Evolutionary conservation across 495 filamentous ascomycete genomes (phyloP).

Genomic region (Aspergillus steynii): DNA sequence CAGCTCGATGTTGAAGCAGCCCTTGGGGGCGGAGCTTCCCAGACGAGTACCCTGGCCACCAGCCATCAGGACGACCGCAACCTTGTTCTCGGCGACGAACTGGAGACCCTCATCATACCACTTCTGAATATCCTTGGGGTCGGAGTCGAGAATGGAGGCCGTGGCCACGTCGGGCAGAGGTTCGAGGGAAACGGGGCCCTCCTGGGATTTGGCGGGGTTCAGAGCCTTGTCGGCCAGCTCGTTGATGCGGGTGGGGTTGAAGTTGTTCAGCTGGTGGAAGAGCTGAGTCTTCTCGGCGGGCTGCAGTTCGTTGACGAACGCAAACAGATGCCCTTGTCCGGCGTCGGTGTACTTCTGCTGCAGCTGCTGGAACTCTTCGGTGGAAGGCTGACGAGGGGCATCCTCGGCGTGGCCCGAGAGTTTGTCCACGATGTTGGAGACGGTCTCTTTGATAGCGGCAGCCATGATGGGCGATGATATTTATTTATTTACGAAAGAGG

Average conservation of each 20-base stretch:
- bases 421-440: conserved; percentile 62
- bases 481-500: conserved; percentile 1
- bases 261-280: conserved; percentile 75
- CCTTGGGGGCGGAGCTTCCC: conserved; percentile 94
- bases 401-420: conserved; percentile 49
- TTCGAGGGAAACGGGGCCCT: conserved; percentile 64
- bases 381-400: conserved; percentile 63
- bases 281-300: conserved; percentile 72
- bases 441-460: conserved; percentile 44
- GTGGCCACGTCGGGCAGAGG: conserved; percentile 86
- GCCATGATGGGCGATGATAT: conserved; percentile 35
- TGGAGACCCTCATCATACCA: conserved; percentile 88
- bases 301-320: conserved; percentile 81
- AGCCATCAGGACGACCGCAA: conserved; percentile 94
- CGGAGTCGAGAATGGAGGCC: conserved; percentile 90
- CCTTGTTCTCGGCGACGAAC: conserved; percentile 83
- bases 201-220: conserved; percentile 62
- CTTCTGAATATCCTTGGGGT: conserved; percentile 70
- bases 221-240: conserved; percentile 78
- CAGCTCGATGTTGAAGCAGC: conserved; percentile 93
- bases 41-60: conserved; percentile 95
- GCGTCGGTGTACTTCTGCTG: conserved; percentile 75
- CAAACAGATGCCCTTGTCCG: conserved; percentile 86
- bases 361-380: conserved; percentile 71
- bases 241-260: conserved; percentile 83